These are phyloP conservation scores for Trypanosoma theileri DNA, from an alignment of 208 protist species.

Conservation along the genomic window DNA sequence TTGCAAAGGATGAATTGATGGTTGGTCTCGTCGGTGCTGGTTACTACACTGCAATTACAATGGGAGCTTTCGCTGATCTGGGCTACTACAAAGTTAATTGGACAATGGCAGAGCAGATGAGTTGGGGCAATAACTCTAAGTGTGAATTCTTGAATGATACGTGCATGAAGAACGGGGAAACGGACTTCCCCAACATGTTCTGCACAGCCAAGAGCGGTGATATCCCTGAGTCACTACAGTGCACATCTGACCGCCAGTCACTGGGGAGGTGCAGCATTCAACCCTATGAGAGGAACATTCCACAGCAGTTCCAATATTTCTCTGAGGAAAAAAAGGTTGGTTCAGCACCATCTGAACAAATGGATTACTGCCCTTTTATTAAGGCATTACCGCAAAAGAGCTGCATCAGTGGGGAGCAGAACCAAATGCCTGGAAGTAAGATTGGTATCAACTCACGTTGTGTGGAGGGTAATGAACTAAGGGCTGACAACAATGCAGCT, in stretches of 20 bases:
- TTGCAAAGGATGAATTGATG: constrained; percentile 39
- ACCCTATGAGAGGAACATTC: background rate
- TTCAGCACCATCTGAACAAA: too few relatives aligned
- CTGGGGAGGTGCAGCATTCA: background rate
- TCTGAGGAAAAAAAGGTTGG: too few relatives aligned
- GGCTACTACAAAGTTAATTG: constrained; percentile 38
- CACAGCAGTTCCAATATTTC: background rate
- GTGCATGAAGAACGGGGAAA: constrained; percentile 21
- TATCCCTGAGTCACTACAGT: background rate
- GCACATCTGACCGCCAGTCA: background rate
- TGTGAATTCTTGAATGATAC: constrained; percentile 29
- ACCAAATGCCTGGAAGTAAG: background rate
- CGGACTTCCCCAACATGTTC: background rate
- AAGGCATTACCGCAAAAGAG: background rate
- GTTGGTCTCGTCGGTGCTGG: constrained; percentile 7
- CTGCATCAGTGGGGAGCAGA: background rate
- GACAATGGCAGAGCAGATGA: constrained; percentile 30
- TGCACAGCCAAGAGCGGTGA: background rate
- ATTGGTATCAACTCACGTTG: background rate
- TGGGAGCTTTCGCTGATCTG: constrained; percentile 35
- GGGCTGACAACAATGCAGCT: background rate
- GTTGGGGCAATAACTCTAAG: constrained; percentile 29
- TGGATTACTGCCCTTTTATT: too few relatives aligned
- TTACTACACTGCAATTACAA: constrained; percentile 38
- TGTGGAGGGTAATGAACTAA: background rate